Base-by-base conservation (phyloP, 1,284 basidiomycete genomes). In the Sanghuangporus baumii region DNA sequence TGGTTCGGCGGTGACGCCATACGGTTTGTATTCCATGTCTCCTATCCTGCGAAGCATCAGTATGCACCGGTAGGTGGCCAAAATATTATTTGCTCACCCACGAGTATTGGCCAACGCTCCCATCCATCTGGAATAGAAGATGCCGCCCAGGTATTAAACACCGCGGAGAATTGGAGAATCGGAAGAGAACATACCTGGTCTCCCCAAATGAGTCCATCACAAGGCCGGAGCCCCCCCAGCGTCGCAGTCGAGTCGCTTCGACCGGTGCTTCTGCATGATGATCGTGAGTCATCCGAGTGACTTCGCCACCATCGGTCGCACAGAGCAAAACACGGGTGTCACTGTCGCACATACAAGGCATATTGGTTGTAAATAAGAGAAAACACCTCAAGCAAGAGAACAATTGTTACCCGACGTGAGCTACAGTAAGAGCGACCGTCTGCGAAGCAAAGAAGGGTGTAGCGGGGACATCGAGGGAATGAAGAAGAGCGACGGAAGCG, bases 181-280 rank as follows among this genome's bases (percentile, higher is more conserved):
- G 20, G 46, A 36, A 41, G 11, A 34, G 51, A 48, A 20, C 20
- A 12, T 69, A 89, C 88, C 94, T 80, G 48, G 89, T 87, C 79
- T 99, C 96, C 38, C 97, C 96, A 71, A 95, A 99, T 3, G 93
- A 95, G 73, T 99, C 96, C 4, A 93, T 93, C 54, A 98, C 91
- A 34, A 97, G 76, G 1, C 93, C 88, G 6, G 89, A 89, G 16
- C 92, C 94, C 83, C 95, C 96, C 84, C 95, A 91, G 62, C 90
- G 83, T 51, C 96, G 85, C 57, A 99, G 77, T 36, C 96, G 82
- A 48, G 86, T 86, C 11, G 93, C 86, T 74, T 99, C 97, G 18
- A 90, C 81, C 23, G 86, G 88, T 23, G 93, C 84, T 70, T 98
- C 96, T 16, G 95, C 91, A 73, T 98, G 96, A 74, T 99, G 96